Evolutionary conservation across 495 filamentous ascomycete genomes (phyloP).

Genomic region (Sabuloglossum arenarium): DNA sequence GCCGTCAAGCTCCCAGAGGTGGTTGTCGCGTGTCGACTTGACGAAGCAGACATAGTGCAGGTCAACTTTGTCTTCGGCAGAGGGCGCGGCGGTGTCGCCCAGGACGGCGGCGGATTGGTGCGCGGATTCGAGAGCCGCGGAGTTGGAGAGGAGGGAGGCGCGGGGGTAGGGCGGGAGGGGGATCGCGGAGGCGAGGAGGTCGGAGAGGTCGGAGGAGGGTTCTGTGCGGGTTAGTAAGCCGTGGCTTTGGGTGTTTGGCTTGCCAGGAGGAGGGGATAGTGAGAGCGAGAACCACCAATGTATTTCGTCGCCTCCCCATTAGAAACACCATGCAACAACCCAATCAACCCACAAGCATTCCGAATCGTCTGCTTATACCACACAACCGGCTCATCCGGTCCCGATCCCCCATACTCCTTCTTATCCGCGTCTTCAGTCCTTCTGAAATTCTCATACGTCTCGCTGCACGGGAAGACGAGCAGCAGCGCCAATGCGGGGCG

Average conservation of each 20-base stretch:
- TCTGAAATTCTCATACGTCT: conserved; percentile 25
- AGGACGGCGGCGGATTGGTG: conserved; percentile 46
- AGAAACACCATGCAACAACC: conserved; percentile 33
- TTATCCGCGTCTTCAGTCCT: conserved; percentile 12
- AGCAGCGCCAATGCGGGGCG: conserved; percentile 36
- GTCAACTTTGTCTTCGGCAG: conserved; percentile 11
- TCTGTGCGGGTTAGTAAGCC: no score
- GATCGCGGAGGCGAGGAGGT: conserved; percentile 10
- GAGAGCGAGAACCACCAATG: conserved; percentile 19
- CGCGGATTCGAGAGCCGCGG: conserved; percentile 44
- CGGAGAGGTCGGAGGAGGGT: conserved; percentile 15
- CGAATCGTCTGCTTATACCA: conserved; percentile 48
- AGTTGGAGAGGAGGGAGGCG: conserved; percentile 52
- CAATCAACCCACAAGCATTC: conserved; percentile 44
- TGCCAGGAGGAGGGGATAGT: not conserved
- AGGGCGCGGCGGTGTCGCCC: conserved; percentile 55
- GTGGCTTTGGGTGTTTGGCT: no score
- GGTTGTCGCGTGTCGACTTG: conserved; percentile 39
- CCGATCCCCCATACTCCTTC: conserved; percentile 26
- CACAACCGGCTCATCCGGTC: conserved; percentile 30
- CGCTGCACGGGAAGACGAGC: conserved; percentile 28
- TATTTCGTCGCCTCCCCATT: conserved; percentile 27
- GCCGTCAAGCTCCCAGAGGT: conserved; percentile 75
- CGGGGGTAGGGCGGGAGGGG: conserved; percentile 34
- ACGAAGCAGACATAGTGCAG: conserved; percentile 72